Evolutionary conservation across 2,329 filamentous ascomycete genomes (phyloP).

Genomic region (Alternaria ventricosa): DNA sequence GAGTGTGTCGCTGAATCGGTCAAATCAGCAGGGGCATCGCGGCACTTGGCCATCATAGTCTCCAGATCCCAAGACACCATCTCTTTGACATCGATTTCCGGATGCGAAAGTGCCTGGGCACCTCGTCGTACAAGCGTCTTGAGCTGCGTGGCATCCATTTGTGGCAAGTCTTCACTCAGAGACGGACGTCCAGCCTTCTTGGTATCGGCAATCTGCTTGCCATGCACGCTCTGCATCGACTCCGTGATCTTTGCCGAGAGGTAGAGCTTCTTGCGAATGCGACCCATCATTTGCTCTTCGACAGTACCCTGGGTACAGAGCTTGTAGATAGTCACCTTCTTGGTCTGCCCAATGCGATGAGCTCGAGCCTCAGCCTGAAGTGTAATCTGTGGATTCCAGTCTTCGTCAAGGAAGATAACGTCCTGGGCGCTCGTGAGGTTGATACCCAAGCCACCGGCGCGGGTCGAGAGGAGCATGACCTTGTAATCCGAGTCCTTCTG

Average conservation of each 20-base stretch:
- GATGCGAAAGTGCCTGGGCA: conserved; percentile 59
- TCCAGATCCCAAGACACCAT: conserved; percentile 66
- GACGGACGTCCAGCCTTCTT: conserved; percentile 19
- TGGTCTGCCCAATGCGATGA: conserved; percentile 62
- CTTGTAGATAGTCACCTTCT: conserved; percentile 63
- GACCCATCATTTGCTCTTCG: conserved; percentile 64
- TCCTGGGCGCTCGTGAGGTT: conserved; percentile 62
- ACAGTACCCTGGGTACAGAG: conserved; percentile 64
- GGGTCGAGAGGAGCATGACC: conserved; percentile 63
- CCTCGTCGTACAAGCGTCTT: conserved; percentile 63
- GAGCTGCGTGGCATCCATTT: conserved; percentile 59
- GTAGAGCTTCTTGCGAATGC: conserved; percentile 68
- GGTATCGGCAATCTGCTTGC: conserved; percentile 36
- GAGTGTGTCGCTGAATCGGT: conserved; percentile 43
- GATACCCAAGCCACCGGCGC: conserved; percentile 63
- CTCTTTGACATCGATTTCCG: conserved; percentile 61
- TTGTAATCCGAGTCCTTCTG: conserved; percentile 54
- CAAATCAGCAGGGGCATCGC: conserved; percentile 57
- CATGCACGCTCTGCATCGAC: conserved; percentile 62
- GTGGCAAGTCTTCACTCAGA: conserved; percentile 57
- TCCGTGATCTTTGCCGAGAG: conserved; percentile 67
- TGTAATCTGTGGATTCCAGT: conserved; percentile 63
- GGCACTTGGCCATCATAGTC: conserved; percentile 61
- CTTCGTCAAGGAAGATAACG: conserved; percentile 64
- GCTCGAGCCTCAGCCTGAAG: conserved; percentile 62